phyloP scores from a whole-genome alignment of 2,329 filamentous ascomycete species.

The Fusarium sp. region DNA sequence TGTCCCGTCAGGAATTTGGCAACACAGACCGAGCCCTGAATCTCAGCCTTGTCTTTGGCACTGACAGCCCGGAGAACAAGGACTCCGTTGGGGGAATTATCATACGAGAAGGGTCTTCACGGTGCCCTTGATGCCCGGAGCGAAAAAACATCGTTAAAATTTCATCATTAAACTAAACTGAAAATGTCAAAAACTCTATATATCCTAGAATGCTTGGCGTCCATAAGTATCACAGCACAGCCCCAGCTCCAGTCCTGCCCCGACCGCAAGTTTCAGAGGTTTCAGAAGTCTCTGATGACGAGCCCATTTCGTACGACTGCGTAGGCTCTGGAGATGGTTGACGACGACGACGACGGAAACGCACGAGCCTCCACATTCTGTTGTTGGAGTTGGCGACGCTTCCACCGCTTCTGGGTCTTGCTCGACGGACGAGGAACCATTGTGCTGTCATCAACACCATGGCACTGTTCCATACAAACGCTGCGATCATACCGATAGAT shows the following conservation, averaged over 20 bases:
- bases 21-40: not conserved
- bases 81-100: not conserved
- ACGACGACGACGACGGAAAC: not conserved
- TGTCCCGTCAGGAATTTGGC: not conserved
- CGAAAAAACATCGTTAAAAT: not conserved
- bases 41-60: not conserved
- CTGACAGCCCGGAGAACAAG: not conserved
- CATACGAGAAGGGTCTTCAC: not conserved
- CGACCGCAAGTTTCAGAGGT: conserved; percentile 3
- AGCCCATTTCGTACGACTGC: not conserved
- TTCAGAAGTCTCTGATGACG: not conserved
- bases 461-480: conserved; percentile 21
- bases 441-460: conserved; percentile 22
- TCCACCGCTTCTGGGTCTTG: not conserved
- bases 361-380: conserved; percentile 20
- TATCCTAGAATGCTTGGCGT: not conserved
- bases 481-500: conserved; percentile 13
- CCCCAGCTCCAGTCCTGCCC: not conserved
- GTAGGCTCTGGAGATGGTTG: not conserved
- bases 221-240: not conserved
- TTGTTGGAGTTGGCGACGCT: not conserved
- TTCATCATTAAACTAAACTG: not conserved
- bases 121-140: not conserved
- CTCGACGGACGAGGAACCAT: conserved; percentile 18
- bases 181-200: not conserved